Evolutionary conservation across 225 moss, liverwort and hornwort species (phyloP), one percentile per base, ranked within the genome.

Genomic region (Lunularia cruciata): DNA sequence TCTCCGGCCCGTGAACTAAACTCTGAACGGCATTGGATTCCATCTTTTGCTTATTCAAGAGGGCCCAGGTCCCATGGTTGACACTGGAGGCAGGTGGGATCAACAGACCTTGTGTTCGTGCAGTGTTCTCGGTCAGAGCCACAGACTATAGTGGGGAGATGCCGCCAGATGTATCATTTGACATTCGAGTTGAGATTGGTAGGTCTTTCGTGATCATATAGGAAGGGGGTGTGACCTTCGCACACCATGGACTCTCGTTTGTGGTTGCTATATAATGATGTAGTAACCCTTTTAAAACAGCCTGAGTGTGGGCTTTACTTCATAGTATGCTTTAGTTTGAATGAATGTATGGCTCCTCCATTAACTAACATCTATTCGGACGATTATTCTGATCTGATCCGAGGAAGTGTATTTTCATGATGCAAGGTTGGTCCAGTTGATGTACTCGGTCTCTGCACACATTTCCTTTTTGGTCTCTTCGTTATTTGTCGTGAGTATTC

Each of bases 271-370:
- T 30, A 66, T 75, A 39, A 30, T 31, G 59, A 53, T 66, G 38
- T 60, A 46, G 75, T 47, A 65, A 75, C 79, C 79, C 79, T 75
- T 69, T 71, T 66, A 71, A 65, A 45, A 49, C 71, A 75, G 79
- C 75, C 71, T 60, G 58, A 75, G 49, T 66, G 53, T 40, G 55
- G 74, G 75, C 75, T 71, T 75, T 71, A 63, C 69, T 67, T 40
- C 57, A 57, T 59, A 63, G 49, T 57, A 49, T 65, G 56, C 46
- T 63, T 63, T 67, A 68, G 56, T 69, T 56, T 57, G 55, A 45
- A 42, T 32, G 42, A 42, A 40, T 39, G 69, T 69, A 69, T 40
- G 69, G 57, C 36, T 55, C 56, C 57, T 69, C 55, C 55, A 57
- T 56, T 26, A 56, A 45, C 39, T 51, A n/a, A 32, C 48, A 28